These are phyloP conservation scores for Przewalskia tangutica DNA, from an alignment of 257 asterid species.

Conservation along the genomic window DNA sequence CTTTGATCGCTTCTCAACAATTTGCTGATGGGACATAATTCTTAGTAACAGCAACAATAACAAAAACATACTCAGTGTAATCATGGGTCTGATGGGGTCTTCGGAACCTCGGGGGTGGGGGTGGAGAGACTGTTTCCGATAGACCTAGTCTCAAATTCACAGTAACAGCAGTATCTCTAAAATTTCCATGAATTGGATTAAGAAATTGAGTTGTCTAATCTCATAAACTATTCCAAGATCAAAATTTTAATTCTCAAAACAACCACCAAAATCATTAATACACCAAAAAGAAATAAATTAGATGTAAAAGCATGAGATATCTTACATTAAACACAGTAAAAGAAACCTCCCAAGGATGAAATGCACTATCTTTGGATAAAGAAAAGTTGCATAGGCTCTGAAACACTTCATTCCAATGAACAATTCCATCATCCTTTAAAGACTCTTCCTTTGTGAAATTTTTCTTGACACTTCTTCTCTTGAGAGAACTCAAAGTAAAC, in stretches of 20 bases:
- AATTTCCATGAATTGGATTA: neutral
- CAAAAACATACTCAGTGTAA: too few relatives aligned
- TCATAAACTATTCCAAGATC: neutral
- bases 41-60: neutral
- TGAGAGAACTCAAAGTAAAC: slow-evolving; percentile 21
- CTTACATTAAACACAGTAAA: slow-evolving; percentile 52
- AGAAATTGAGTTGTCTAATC: neutral
- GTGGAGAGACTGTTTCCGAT: too few relatives aligned
- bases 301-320: neutral
- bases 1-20: neutral
- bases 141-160: too few relatives aligned
- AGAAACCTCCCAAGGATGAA: slow-evolving; percentile 61
- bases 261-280: neutral
- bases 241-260: neutral
- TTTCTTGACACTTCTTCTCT: slow-evolving; percentile 30
- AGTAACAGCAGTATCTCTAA: neutral
- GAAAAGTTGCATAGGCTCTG: slow-evolving; percentile 36
- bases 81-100: too few relatives aligned
- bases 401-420: slow-evolving; percentile 57
- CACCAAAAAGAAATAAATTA: neutral
- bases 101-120: too few relatives aligned
- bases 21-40: neutral
- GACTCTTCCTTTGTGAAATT: slow-evolving; percentile 45
- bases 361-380: slow-evolving; percentile 20
- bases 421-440: slow-evolving; percentile 17